These are phyloP conservation scores for Annulohypoxylon nitens DNA, from an alignment of 495 filamentous ascomycete species.

Conservation along the genomic window DNA sequence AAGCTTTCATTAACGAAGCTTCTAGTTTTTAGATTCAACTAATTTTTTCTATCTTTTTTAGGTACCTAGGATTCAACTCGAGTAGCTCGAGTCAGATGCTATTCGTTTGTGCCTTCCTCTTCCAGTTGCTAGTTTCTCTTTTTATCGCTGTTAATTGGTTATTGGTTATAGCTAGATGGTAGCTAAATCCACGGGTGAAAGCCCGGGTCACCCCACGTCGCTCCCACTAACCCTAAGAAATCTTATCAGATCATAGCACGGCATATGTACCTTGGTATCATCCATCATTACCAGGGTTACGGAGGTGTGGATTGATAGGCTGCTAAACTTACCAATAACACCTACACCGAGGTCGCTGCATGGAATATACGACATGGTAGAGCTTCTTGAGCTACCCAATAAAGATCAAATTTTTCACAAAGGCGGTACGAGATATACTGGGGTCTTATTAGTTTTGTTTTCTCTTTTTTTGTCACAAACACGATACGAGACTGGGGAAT, in stretches of 20 bases:
- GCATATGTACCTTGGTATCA: background rate
- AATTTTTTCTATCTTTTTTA: background rate
- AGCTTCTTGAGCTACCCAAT: slow-evolving; percentile 14
- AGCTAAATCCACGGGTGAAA: slow-evolving; percentile 11
- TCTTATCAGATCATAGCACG: slow-evolving; percentile 45
- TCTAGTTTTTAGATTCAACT: background rate
- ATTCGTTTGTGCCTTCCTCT: slow-evolving; percentile 34
- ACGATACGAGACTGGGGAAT: slow-evolving; percentile 1
- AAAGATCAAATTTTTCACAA: background rate
- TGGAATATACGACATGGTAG: slow-evolving; percentile 1
- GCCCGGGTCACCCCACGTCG: slow-evolving; percentile 16
- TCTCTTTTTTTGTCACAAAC: slow-evolving; percentile 14
- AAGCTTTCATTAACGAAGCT: background rate
- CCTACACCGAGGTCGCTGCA: slow-evolving; percentile 25
- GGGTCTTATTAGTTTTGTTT: background rate
- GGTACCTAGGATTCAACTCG: slow-evolving; percentile 6
- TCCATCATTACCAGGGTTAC: background rate
- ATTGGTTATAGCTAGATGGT: slow-evolving; percentile 6
- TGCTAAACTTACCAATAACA: slow-evolving; percentile 11
- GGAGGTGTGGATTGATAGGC: slow-evolving; percentile 15
- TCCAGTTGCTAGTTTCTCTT: slow-evolving; percentile 24
- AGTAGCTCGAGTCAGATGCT: slow-evolving; percentile 11
- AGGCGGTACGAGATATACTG: background rate
- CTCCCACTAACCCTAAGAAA: slow-evolving; percentile 25
- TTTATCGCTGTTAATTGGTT: slow-evolving; percentile 30